Percentiles rank a stretch among this genome's conserved stretches.
Conservation (phyloP, 108 stramenopile genomes). For the Fistulifera solaris region DNA sequence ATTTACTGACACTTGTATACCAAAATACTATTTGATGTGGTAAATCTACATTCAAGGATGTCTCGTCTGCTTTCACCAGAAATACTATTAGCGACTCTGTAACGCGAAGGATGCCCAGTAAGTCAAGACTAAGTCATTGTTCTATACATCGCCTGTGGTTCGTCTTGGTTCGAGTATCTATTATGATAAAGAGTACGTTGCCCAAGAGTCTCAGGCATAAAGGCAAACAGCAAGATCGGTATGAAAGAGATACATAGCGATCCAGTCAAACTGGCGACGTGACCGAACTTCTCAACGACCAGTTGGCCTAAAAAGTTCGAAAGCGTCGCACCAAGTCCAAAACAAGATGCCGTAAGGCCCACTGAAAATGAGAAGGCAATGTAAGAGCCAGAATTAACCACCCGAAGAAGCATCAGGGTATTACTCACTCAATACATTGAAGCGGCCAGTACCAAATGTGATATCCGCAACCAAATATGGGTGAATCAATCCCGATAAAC, state of each 20-base stretch:
- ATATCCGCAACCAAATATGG: conserved; percentile 82
- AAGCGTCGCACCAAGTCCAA: conserved; percentile 75
- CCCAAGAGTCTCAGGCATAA: conserved; percentile 79
- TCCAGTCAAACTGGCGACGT: conserved; percentile 64
- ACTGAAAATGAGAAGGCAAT: conserved; percentile 14
- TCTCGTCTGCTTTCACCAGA: no score
- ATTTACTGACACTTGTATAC: no score
- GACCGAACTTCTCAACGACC: conserved; percentile 67
- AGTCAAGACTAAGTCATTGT: no score
- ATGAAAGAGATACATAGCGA: conserved; percentile 60
- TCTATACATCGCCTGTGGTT: no score
- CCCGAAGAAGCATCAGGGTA: no score
- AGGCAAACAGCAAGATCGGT: conserved; percentile 57
- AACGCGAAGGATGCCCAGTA: no score
- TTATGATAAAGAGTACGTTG: conserved; percentile 4
- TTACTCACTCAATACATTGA: conserved; percentile 73
- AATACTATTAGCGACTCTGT: no score
- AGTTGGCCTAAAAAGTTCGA: conserved; percentile 75
- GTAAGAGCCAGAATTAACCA: neutral
- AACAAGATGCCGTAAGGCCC: conserved; percentile 73
- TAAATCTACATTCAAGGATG: no score
- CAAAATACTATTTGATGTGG: no score
- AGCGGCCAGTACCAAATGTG: conserved; percentile 79
- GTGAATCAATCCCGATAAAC: conserved; percentile 73
- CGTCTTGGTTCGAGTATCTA: neutral